Evolutionary conservation across 2,329 filamentous ascomycete genomes (phyloP).

Genomic region (Diaporthe humulicola): DNA sequence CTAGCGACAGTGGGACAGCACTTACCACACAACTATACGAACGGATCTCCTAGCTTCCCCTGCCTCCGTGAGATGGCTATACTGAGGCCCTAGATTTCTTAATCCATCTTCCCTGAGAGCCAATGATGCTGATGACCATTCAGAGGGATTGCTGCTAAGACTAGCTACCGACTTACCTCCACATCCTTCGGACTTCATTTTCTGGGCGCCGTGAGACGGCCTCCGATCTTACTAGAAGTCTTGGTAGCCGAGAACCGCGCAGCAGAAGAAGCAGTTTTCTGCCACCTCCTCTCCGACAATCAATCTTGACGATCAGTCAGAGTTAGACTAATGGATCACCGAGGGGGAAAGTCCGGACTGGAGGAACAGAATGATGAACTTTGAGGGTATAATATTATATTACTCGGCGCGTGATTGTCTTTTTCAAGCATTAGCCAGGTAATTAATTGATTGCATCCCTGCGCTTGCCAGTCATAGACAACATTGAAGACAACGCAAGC

Average conservation of each 20-base stretch:
- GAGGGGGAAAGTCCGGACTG: conserved; percentile 11
- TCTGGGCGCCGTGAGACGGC: neutral
- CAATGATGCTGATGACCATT: neutral
- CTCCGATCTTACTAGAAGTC: neutral
- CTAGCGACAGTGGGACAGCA: neutral
- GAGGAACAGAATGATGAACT: neutral
- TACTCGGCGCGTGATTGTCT: neutral
- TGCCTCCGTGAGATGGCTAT: neutral
- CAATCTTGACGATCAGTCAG: neutral
- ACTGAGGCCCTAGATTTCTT: neutral
- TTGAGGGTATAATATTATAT: conserved; percentile 10
- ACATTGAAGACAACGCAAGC: neutral
- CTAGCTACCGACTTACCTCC: neutral
- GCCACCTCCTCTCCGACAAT: neutral
- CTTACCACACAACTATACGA: neutral
- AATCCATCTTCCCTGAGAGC: neutral
- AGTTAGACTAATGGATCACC: conserved; percentile 12
- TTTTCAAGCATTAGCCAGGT: neutral
- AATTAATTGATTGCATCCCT: neutral
- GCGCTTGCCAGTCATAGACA: neutral
- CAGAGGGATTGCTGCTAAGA: neutral
- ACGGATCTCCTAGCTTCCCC: neutral
- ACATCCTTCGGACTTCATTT: conserved; percentile 8
- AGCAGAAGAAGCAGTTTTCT: neutral
- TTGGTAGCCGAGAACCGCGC: conserved; percentile 1